Evolutionary conservation across 306 rosid species (phyloP).

Genomic region (Quercus suber): DNA sequence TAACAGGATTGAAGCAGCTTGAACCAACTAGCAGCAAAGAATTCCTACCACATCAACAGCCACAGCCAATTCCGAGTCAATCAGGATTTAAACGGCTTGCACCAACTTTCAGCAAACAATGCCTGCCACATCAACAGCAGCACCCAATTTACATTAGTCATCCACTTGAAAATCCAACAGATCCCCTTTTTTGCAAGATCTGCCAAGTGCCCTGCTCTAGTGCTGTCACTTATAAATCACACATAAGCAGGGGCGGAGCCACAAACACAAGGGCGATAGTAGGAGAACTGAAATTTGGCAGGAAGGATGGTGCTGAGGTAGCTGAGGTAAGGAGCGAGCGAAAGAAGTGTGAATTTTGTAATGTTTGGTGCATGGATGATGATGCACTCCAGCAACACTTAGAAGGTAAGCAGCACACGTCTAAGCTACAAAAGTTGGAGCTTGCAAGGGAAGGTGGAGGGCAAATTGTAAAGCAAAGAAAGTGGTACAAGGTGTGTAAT

Average conservation of each 20-base stretch:
- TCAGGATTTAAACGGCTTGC: not conserved
- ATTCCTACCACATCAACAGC: not conserved
- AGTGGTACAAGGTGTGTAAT: not conserved
- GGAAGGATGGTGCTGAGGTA: not conserved
- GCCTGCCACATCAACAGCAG: not conserved
- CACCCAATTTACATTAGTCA: not conserved
- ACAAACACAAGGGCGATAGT: not conserved
- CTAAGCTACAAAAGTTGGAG: not conserved
- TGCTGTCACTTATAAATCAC: not conserved
- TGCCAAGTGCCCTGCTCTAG: not conserved
- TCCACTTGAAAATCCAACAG: not conserved
- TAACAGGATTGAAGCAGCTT: not conserved
- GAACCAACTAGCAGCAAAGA: not conserved
- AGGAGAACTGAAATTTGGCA: not conserved
- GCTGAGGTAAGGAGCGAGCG: not conserved
- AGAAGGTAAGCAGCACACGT: not conserved
- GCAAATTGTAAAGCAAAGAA: not conserved
- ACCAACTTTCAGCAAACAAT: not conserved
- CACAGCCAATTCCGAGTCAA: not conserved
- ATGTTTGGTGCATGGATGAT: not conserved
- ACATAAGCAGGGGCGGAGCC: too few relatives aligned
- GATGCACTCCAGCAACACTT: conserved; percentile 1
- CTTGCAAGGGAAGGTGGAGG: not conserved
- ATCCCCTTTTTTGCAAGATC: not conserved
- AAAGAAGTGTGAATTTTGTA: not conserved